Base-by-base conservation (phyloP, 352 stramenopile genomes). In the Pythium aristosporum region DNA sequence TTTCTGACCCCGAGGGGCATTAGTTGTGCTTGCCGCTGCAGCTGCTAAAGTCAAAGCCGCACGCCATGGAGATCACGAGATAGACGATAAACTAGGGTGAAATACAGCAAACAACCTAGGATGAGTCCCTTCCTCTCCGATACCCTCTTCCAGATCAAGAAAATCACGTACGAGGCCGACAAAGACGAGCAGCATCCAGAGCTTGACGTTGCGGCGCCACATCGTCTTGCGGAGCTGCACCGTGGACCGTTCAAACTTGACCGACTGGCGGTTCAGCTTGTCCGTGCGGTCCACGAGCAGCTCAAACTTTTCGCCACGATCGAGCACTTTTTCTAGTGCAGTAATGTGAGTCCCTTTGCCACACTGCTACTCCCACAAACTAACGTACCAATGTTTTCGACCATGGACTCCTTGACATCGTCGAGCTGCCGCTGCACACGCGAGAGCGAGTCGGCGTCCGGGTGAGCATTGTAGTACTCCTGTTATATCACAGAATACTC, bases 261-360 rank as follows among this genome's bases (percentile, higher is more conserved):
- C 98, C 18, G 98, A 98, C 74, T 98, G 91, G 51, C 98, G 89
- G 74, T 98, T 98, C 5, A 99, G 79, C 65, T 97, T 89, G 82
- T 99, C 96, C n/a, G 88, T 96, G 68, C 87, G 87, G 58, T 96
- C 88, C 50, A 96, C 88, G 5, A 96, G 73, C 42, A 96, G 67
- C 79, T 99, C 98, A 74, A 99, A 98, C 69, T 99, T 99, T 73
- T 99, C 97, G 18, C 98, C 98, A 39, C 98, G 75, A 55, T 99
- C 96, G 61, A 99, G 77, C 34, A 99, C 92, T 72, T 98, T 98
- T 60, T 99, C 97, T 88, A 43, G n/a, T 28, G 4, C 41, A 5
- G 8, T 7, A 47, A 25, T 44, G 15, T 43, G 13, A 54, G 23
- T 48, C 30, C 50, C 1, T 57, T 13, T n/a, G 4, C 23, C 1